phyloP scores from a whole-genome alignment of 1,139 yeast species.

The Kurtzmaniella quercitrusa region DNA sequence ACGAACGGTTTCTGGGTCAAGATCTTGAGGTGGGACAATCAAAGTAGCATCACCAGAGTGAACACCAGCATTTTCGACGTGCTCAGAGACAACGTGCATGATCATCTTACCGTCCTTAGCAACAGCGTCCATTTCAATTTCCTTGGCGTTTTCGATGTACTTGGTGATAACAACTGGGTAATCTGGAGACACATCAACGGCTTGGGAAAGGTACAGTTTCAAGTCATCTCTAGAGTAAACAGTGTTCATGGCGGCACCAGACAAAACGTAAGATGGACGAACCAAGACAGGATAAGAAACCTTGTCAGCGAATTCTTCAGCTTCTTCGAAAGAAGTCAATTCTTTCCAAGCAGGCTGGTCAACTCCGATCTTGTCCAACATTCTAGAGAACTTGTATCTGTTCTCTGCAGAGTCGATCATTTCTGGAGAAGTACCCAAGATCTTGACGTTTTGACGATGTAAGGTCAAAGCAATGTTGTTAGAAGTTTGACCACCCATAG shows the following conservation, averaged over 20 bases:
- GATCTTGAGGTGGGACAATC: slow-evolving; percentile 95
- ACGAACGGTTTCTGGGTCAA: slow-evolving; percentile 85
- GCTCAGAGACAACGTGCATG: slow-evolving; percentile 98
- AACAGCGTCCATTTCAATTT: slow-evolving; percentile 98
- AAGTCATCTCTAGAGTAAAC: slow-evolving; percentile 88
- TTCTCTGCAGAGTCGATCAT: slow-evolving; percentile 99
- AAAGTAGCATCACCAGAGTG: slow-evolving; percentile 99
- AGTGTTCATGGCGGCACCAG: slow-evolving; percentile 99
- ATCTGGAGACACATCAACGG: slow-evolving; percentile 96
- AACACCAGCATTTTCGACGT: slow-evolving; percentile 98
- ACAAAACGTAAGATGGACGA: slow-evolving; percentile 94
- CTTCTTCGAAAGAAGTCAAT: slow-evolving; percentile 89
- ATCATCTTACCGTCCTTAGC: slow-evolving; percentile 92
- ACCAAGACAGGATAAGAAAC: slow-evolving; percentile 95
- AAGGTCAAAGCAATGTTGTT: slow-evolving; percentile 93
- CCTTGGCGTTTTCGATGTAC: slow-evolving; percentile 95
- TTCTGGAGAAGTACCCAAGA: slow-evolving; percentile 95
- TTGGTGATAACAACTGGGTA: slow-evolving; percentile 97
- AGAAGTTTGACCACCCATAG: slow-evolving; percentile 99
- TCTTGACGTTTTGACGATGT: slow-evolving; percentile 93
- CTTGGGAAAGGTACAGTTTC: slow-evolving; percentile 84
- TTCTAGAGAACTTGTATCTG: slow-evolving; percentile 95
- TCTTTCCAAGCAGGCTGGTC: slow-evolving; percentile 99
- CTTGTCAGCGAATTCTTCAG: slow-evolving; percentile 85
- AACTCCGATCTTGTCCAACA: slow-evolving; percentile 94